These are phyloP conservation scores for Petunia axillaris DNA, from an alignment of 257 asterid species.

Conservation along the genomic window DNA sequence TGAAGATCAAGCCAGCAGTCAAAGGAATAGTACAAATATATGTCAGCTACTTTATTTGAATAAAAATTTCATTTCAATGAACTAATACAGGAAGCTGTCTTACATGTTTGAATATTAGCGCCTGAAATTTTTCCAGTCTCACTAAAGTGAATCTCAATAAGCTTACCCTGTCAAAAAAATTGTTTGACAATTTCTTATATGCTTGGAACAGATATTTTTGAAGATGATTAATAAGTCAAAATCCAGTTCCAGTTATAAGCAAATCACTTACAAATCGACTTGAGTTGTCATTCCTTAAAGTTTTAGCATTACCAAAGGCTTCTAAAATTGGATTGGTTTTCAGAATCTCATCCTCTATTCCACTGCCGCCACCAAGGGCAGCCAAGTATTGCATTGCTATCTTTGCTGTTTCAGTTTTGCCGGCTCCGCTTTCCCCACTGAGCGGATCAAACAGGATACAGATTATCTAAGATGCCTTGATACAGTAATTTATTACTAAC, in stretches of 20 bases:
- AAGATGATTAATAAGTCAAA: not conserved
- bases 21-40: conserved; percentile 38
- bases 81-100: conserved; percentile 41
- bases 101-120: conserved; percentile 95
- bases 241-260: not conserved
- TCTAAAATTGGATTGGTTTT: conserved; percentile 97
- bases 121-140: conserved; percentile 99
- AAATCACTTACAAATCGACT: conserved; percentile 94
- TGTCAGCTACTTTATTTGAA: conserved; percentile 30
- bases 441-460: conserved; percentile 25
- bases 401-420: conserved; percentile 99
- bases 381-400: conserved; percentile 99
- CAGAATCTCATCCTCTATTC: conserved; percentile 93
- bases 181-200: conserved; percentile 22
- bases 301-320: conserved; percentile 99
- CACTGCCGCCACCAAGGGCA: conserved; percentile 98
- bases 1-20: conserved; percentile 36
- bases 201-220: conserved; percentile 16
- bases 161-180: conserved; percentile 78
- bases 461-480: conserved; percentile 12
- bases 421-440: conserved; percentile 99
- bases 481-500: conserved; percentile 5
- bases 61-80: conserved; percentile 30
- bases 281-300: conserved; percentile 92
- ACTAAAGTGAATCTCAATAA: conserved; percentile 97